Percentiles rank a stretch among this genome's conserved stretches.
phyloP scores from a whole-genome alignment of 2,329 filamentous ascomycete genomes.

The Coniochaeta hoffmannii region DNA sequence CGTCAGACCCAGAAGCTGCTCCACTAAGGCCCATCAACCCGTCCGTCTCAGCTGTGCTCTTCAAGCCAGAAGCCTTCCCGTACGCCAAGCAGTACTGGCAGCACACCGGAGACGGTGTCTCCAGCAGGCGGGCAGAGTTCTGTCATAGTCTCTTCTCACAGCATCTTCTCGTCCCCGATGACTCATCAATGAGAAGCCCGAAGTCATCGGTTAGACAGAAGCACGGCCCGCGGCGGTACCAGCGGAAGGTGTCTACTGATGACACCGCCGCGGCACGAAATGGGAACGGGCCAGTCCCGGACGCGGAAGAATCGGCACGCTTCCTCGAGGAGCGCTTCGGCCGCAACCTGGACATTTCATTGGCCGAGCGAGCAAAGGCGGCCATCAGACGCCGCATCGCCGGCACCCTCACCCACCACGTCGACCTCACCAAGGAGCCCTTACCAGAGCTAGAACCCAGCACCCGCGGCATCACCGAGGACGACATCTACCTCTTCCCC shows the following conservation, averaged over 20 bases:
- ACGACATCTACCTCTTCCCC: conserved; percentile 84
- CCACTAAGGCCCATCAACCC: conserved; percentile 49
- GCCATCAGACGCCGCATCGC: conserved; percentile 85
- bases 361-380: conserved; percentile 74
- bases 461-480: conserved; percentile 55
- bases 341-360: conserved; percentile 73
- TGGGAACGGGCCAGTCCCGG: conserved; percentile 4
- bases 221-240: conserved; percentile 77
- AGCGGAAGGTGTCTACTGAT: conserved; percentile 44
- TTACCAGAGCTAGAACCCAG: conserved; percentile 37
- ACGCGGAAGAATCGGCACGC: conserved; percentile 53
- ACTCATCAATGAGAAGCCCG: conserved; percentile 11
- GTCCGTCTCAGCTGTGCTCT: conserved; percentile 63
- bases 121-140: conserved; percentile 85
- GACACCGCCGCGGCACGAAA: conserved; percentile 11
- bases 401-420: conserved; percentile 68
- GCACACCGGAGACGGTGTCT: conserved; percentile 87
- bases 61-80: conserved; percentile 56
- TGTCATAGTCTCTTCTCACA: conserved; percentile 69
- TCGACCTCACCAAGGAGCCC: conserved; percentile 53
- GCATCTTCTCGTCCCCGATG: conserved; percentile 42
- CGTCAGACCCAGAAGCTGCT: conserved; percentile 40
- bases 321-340: conserved; percentile 95
- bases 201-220: conserved; percentile 23
- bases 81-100: conserved; percentile 96